Evolutionary conservation across 2,329 filamentous ascomycete genomes (phyloP), one percentile per base, ranked within the genome.

Genomic region (Microcyclospora pomicola): DNA sequence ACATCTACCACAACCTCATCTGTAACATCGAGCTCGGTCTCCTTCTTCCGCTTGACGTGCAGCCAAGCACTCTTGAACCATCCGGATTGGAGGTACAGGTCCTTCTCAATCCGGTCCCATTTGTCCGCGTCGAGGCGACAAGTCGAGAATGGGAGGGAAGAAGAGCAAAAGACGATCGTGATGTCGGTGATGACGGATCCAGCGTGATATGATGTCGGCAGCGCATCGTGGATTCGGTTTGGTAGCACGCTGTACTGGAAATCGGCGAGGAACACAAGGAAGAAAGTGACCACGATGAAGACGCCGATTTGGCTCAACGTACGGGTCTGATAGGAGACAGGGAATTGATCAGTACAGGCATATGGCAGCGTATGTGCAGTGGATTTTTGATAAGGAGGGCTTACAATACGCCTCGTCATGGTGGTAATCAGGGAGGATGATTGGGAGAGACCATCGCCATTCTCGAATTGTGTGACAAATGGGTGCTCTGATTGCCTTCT

Each of bases 81-180:
- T 36, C 77, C 73, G 42, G 72, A 74, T 43, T 75, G 75, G 13
- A 95, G 72, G 56, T 85, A 91, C 0, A 95, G 71, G 55, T 95
- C 85, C 63, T 94, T 95, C 47, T 93, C 82, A 44, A 95, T 68
- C 35, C 82, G 80, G 49, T 84, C 77, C 87, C 87, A 95, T 44
- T 73, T 66, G 32, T 75, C 64, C 29, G 69, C 60, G 52, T 91
- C 80, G 44, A 91, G 72, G 45, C 76, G 77, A 64, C 52, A 55
- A 10, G 41, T 46, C 12, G 50, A 53, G 24, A 60, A 49, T 4
- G 64, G 65, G 36, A 87, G 91, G 37, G 91, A 51, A 10, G 71
- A 71, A 7, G 80, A 84, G 62, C 87, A 95, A 36, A 72, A 79
- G 13, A 74, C 72, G 45, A 94, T 71, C 27, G 78, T 82, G 42